A percentile compares a stretch with the other conserved stretches of the same genome.
Conservation (phyloP, 1,284 basidiomycete species). For the Heterobasidion irregulare region DNA sequence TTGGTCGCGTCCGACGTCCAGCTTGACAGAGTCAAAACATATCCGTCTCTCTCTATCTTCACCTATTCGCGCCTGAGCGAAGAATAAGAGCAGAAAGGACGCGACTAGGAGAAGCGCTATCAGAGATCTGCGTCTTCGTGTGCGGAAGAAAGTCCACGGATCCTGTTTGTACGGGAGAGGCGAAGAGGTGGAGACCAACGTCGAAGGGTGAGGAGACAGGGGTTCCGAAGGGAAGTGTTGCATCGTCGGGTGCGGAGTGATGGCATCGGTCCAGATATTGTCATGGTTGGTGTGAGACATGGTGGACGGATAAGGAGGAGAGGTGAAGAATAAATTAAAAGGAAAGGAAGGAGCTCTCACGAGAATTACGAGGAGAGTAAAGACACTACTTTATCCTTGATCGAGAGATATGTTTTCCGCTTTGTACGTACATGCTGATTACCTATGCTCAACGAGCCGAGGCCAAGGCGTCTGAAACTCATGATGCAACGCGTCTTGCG, state of each 20-base stretch:
- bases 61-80: background rate
- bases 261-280: background rate
- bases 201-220: background rate
- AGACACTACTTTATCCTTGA: no score
- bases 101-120: background rate
- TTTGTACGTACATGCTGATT: no score
- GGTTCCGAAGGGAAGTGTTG: background rate
- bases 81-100: background rate
- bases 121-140: background rate
- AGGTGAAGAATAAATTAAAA: background rate
- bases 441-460: no score
- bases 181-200: background rate
- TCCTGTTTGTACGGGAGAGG: background rate
- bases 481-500: no score
- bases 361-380: no score
- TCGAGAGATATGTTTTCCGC: no score
- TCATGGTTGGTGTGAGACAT: background rate
- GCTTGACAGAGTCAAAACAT: background rate
- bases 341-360: background rate
- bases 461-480: no score
- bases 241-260: background rate
- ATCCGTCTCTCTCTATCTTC: background rate
- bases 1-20: background rate
- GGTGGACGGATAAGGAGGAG: background rate
- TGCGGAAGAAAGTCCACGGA: background rate